These are phyloP conservation scores for Russula foetens DNA, from an alignment of 768 basidiomycete genomes.

Conservation along the genomic window DNA sequence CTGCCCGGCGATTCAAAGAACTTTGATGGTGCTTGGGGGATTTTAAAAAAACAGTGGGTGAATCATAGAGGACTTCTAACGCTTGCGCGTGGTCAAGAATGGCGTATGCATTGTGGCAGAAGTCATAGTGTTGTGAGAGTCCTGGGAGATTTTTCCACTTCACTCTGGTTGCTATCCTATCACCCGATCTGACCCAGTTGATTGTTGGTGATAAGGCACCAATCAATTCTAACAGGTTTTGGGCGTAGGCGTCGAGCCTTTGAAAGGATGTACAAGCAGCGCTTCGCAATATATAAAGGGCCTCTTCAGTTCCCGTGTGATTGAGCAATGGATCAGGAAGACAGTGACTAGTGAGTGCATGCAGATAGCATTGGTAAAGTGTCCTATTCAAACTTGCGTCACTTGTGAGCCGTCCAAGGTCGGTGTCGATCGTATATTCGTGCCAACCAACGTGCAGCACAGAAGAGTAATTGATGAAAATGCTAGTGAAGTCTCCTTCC, in stretches of 20 bases:
- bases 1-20: background rate
- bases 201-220: background rate
- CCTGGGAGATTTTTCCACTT: slow-evolving; percentile 3
- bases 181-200: background rate
- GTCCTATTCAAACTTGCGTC: slow-evolving; percentile 24
- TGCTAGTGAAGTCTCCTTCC: background rate
- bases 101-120: background rate
- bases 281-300: slow-evolving; percentile 33
- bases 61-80: background rate
- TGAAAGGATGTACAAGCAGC: slow-evolving; percentile 35
- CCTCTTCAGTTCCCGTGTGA: slow-evolving; percentile 38
- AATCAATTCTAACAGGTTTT: slow-evolving; percentile 1
- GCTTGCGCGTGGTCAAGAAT: slow-evolving; percentile 2
- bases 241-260: slow-evolving; percentile 18
- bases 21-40: background rate
- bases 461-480: background rate
- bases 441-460: slow-evolving; percentile 20
- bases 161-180: background rate
- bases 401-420: slow-evolving; percentile 26
- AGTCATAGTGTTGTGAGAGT: slow-evolving; percentile 5
- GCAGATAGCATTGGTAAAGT: slow-evolving; percentile 36
- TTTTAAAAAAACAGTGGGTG: background rate
- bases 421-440: slow-evolving; percentile 26
- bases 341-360: slow-evolving; percentile 37
- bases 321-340: slow-evolving; percentile 37